Base-by-base conservation (phyloP, 108 stramenopile genomes). In the Craspedostauros australis region DNA sequence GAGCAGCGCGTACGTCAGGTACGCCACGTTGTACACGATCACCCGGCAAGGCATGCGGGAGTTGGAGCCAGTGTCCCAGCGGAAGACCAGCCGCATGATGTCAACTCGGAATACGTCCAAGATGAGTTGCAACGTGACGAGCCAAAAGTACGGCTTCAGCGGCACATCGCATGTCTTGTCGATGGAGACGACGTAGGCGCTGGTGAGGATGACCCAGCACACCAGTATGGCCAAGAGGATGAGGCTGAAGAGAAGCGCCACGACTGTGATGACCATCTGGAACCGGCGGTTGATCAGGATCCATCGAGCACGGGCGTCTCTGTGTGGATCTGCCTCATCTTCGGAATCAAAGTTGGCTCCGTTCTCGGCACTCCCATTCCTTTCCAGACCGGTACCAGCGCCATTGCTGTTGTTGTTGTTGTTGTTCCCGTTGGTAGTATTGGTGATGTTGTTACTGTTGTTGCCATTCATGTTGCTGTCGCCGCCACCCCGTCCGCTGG, bases 111-210 rank as follows among this genome's bases (percentile, higher is more conserved):
- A 84, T 12, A 84, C 70, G 36, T 84, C 83, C 57, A 80, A 18
- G n/a, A 80, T 36, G 19, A 84, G 54, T 38, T 84, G 83, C 16
- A 80, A 30, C 5, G 83, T 80, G 1, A 75, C 79, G 23, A 84
- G 41, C 83, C 79, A 84, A 57, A 73, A 84, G 55, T 80, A 84
- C n/a, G 43, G 30, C 46, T 71, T 74, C 20, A 84, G 68, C 19
- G 83, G 83, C 34, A 84, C 66, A 53, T 84, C 83, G 37, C 83
- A 84, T n/a, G 53, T 32, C 67, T 80, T 68, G 33, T 75, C 71
- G n/a, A 76, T 48, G 8, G 83, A 72, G n/a, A 84, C 54, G 16
- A 80, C 73, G 33, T 75, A 84, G 8, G 76, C 46, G 20, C 64
- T 72, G n/a, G 66, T 76, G 32, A 80, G 34, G n/a, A 84, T 57